A percentile compares a stretch with the other conserved stretches of the same genome.
Evolutionary conservation across 176 grass and related monocot genomes (phyloP).

Genomic region (Aegilops sharonensis): DNA sequence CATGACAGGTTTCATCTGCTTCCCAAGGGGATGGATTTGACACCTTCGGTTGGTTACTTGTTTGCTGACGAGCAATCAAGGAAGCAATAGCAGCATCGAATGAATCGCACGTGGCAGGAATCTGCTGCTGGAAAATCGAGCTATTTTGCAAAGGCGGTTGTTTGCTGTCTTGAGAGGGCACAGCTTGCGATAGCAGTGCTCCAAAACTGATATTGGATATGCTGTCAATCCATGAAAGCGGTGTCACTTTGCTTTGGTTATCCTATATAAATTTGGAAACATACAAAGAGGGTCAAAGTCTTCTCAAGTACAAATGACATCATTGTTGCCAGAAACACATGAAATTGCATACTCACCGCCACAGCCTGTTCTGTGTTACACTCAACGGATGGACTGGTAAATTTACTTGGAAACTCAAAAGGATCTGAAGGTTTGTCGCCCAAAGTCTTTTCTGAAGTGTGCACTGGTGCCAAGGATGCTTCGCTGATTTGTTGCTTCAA

Average conservation of each 20-base stretch:
- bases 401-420: slow-evolving; percentile 37
- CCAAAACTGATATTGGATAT: slow-evolving; percentile 94
- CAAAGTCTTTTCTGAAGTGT: slow-evolving; percentile 29
- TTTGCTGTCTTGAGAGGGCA: slow-evolving; percentile 54
- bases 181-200: slow-evolving; percentile 62
- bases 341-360: slow-evolving; percentile 39
- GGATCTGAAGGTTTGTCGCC: slow-evolving; percentile 22
- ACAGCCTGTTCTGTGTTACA: slow-evolving; percentile 10
- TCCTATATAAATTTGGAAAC: slow-evolving; percentile 37
- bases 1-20: slow-evolving; percentile 86
- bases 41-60: slow-evolving; percentile 33
- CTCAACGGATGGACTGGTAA: slow-evolving; percentile 24
- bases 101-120: slow-evolving; percentile 70
- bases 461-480: slow-evolving; percentile 14
- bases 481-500: slow-evolving; percentile 26
- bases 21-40: slow-evolving; percentile 74
- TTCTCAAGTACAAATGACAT: neutral
- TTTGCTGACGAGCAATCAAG: slow-evolving; percentile 56
- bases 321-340: neutral
- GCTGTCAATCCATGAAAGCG: slow-evolving; percentile 71
- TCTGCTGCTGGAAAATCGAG: slow-evolving; percentile 49
- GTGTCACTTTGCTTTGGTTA: slow-evolving; percentile 46
- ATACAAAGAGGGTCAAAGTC: slow-evolving; percentile 23
- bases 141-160: slow-evolving; percentile 54
- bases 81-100: slow-evolving; percentile 94